A percentile compares a stretch with the other conserved stretches of the same genome.
These are phyloP conservation scores for Macrotyloma uniflorum DNA, from an alignment of 306 rosid genomes.

Conservation along the genomic window DNA sequence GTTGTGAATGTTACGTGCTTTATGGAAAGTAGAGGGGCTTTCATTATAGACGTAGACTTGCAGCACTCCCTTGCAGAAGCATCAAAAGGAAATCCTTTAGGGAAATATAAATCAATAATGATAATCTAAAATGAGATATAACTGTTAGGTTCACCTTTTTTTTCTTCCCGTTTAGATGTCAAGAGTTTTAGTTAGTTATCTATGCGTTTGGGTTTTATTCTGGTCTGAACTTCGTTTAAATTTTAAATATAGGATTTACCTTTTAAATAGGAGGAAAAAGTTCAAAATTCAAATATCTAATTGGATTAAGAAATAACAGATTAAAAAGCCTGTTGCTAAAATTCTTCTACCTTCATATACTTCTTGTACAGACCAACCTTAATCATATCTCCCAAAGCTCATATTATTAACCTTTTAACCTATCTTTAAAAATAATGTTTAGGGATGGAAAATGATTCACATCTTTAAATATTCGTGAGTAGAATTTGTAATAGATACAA, in stretches of 20 bases:
- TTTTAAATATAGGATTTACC: not conserved
- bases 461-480: too few relatives aligned
- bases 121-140: slow-evolving; percentile 19
- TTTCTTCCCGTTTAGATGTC: not conserved
- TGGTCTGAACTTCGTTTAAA: not conserved
- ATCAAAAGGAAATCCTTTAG: slow-evolving; percentile 17
- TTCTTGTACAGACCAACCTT: not conserved
- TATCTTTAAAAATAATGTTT: too few relatives aligned
- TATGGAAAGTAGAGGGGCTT: slow-evolving; percentile 29
- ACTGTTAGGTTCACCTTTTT: not conserved
- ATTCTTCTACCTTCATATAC: not conserved
- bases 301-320: not conserved
- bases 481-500: too few relatives aligned
- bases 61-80: slow-evolving; percentile 13
- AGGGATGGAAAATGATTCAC: too few relatives aligned
- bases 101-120: slow-evolving; percentile 15
- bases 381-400: not conserved
- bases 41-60: not conserved
- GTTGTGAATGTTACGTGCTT: slow-evolving; percentile 41
- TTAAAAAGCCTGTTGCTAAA: not conserved
- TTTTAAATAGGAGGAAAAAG: not conserved
- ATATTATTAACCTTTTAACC: too few relatives aligned
- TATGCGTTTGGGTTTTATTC: not conserved
- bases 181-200: not conserved
- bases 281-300: not conserved